Conservation (phyloP, 73 alveolate genomes). For the Tetrahymena thermophila region DNA sequence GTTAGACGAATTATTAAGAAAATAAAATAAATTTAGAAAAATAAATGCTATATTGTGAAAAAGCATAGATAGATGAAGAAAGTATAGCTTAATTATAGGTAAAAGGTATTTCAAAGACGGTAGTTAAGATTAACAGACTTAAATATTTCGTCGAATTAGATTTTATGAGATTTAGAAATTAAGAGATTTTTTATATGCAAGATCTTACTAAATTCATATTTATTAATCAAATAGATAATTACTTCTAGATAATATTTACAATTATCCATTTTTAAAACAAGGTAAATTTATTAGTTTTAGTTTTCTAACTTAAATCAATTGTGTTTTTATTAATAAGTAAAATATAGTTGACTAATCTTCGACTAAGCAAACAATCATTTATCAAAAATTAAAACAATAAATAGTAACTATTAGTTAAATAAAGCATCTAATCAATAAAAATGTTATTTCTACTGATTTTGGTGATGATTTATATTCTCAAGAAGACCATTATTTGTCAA, state of each 20-base stretch:
- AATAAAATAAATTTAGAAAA: no score
- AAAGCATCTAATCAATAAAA: no score
- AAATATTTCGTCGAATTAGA: not conserved
- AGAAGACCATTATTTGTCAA: not conserved
- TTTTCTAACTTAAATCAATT: no score
- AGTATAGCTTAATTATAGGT: no score
- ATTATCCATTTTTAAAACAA: no score
- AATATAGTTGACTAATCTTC: not conserved
- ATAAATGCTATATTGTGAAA: no score
- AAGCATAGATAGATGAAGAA: no score
- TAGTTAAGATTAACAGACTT: not conserved
- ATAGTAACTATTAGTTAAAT: not conserved
- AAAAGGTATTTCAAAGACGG: not conserved
- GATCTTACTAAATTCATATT: not conserved
- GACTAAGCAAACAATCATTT: no score
- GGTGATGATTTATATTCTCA: not conserved
- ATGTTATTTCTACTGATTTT: no score
- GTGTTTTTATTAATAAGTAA: not conserved
- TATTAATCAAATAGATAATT: no score
- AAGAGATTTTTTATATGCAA: not conserved
- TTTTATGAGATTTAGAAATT: not conserved
- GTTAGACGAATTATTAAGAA: no score
- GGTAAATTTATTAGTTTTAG: not conserved
- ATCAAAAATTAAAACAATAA: no score
- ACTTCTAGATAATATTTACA: not conserved